Base-by-base conservation (phyloP, 495 filamentous ascomycete genomes). In the Penicillium daleae region DNA sequence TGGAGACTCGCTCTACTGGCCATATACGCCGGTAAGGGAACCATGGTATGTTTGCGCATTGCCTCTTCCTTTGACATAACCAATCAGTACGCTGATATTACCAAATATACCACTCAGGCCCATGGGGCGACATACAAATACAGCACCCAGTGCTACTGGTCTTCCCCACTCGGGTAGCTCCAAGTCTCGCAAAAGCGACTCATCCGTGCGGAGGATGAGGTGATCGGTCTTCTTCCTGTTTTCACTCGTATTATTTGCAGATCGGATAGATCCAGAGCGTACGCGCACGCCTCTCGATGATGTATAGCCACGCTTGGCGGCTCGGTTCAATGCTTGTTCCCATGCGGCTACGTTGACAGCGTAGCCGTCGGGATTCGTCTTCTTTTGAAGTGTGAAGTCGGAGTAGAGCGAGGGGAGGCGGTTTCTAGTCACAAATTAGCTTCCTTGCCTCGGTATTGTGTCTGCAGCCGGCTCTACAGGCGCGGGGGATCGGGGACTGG, bases 341-440 rank as follows among this genome's bases (percentile, higher is more conserved):
- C 95, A 99, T 44, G 93, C 91, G 15, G 84, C 77, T 42, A 93
- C 75, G 73, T 99, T 98, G 53, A 93, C 91, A 31, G 82, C 76
- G 78, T 93, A 99, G 63, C 93, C 94, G 68, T 96, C 92, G 1
- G 93, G 93, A 71, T 99, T 99, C 33, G 89, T 89, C 57, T 85
- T 86, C 61, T 84, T 85, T 63, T 94, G 92, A 37, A 83, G 72
- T 4, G 85, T 79, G 75, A 99, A 98, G 74, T 98, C 96, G 59
- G 93, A 97, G 78, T 97, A 99, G 55, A 99, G 86, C 15, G 93
- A 93, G 6, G 92, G 89, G 5, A 97, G 87, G 42, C 95, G 92
- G 62, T 88, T 86, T 76, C 90, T 95, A 31, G 26, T 17, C 12
- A 8, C 27, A 33, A 15, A 7, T 57, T 19, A 57, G 56, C 26